Evolutionary conservation across 176 grass and related monocot genomes (phyloP).

Genomic region (Dendrocalamus sinicus): DNA sequence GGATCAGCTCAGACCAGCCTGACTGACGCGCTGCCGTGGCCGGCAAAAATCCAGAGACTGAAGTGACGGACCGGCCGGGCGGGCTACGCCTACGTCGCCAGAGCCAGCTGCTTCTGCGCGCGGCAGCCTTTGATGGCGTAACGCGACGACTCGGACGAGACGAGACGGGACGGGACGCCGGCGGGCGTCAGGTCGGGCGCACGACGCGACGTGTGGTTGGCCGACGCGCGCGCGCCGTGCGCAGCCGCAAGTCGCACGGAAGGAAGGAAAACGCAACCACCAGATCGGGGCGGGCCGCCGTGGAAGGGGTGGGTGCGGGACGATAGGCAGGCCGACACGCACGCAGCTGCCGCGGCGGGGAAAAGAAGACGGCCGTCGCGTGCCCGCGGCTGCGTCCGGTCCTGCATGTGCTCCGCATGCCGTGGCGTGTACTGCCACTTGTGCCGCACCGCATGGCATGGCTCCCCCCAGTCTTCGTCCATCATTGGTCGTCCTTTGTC

Average conservation of each 20-base stretch:
- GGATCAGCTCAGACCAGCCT: neutral
- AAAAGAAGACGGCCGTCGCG: neutral
- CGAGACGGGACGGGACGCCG: conserved; percentile 22
- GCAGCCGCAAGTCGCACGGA: neutral
- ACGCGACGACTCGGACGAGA: conserved; percentile 10
- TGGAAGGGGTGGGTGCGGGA: neutral
- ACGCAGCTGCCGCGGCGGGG: too few species aligned
- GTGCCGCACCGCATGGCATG: neutral
- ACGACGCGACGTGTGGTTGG: conserved; percentile 21
- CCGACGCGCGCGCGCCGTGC: neutral
- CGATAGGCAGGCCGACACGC: too few species aligned
- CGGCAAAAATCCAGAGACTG: conserved; percentile 35
- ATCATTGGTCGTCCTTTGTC: conserved; percentile 1
- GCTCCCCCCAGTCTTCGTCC: neutral
- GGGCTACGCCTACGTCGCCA: neutral
- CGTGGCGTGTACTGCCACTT: neutral
- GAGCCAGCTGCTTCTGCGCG: neutral
- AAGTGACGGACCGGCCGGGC: conserved; percentile 27
- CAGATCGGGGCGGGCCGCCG: neutral
- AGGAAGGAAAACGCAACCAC: neutral
- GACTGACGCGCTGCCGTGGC: conserved; percentile 36
- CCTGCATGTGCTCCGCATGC: conserved; percentile 33
- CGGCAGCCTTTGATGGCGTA: conserved; percentile 36
- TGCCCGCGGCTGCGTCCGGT: neutral
- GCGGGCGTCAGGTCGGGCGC: neutral